Evolutionary conservation across 73 alveolate species (phyloP).

Genomic region (Stentor coeruleus): DNA sequence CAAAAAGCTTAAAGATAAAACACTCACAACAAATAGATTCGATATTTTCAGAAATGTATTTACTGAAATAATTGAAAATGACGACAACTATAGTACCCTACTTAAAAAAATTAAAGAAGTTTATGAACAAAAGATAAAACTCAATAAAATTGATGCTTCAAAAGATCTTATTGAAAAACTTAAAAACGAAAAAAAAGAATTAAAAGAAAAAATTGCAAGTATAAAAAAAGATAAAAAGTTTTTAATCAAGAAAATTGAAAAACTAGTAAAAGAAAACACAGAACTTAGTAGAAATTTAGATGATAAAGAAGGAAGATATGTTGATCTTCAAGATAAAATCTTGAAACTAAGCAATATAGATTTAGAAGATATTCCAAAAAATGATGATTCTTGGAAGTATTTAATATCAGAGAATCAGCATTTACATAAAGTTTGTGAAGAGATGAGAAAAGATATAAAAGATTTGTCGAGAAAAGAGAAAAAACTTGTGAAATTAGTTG

Average conservation of each 20-base stretch:
- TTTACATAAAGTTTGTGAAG: neutral
- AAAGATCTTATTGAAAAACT: neutral
- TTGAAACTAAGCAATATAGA: neutral
- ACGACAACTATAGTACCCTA: neutral
- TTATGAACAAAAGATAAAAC: neutral
- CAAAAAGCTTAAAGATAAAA: neutral
- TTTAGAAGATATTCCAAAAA: neutral
- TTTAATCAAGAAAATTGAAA: neutral
- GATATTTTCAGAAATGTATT: neutral
- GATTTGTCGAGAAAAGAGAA: neutral
- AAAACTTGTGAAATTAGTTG: neutral
- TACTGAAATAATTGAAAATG: conserved; percentile 14
- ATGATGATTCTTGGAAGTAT: conserved; percentile 22
- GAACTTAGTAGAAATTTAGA: conserved; percentile 18
- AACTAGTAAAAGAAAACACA: conserved; percentile 7
- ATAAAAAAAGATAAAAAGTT: neutral
- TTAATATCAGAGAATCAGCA: neutral
- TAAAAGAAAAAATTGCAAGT: neutral
- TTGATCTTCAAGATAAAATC: conserved; percentile 6
- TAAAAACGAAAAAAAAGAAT: neutral
- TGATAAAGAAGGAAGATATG: neutral
- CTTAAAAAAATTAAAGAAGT: neutral
- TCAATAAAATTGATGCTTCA: neutral
- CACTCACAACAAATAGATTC: neutral
- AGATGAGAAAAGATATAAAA: neutral